Evolutionary conservation across 2,329 filamentous ascomycete genomes (phyloP).

Genomic region (Fusarium sp.): DNA sequence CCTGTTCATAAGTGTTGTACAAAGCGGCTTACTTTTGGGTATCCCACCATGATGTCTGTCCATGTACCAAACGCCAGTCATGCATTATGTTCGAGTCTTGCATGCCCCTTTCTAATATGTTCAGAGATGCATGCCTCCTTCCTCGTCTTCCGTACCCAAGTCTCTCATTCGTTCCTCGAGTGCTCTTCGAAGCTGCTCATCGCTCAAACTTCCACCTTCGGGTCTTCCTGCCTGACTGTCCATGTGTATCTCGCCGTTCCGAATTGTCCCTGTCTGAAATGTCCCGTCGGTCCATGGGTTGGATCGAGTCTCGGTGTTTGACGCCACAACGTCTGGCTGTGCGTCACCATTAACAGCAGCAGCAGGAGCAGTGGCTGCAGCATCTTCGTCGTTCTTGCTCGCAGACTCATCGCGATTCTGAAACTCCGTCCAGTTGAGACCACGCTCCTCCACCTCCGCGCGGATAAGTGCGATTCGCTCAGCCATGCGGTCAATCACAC

Average conservation of each 20-base stretch:
- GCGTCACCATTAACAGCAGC: constrained; percentile 36
- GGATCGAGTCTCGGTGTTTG: constrained; percentile 40
- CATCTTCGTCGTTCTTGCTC: constrained; percentile 47
- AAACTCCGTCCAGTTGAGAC: constrained; percentile 68
- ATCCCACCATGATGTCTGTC: constrained; percentile 35
- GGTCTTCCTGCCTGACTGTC: constrained; percentile 48
- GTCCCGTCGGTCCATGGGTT: constrained; percentile 72
- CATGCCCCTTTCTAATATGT: not conserved
- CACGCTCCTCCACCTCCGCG: constrained; percentile 71
- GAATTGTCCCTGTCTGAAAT: constrained; percentile 69
- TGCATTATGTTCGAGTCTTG: constrained; percentile 19
- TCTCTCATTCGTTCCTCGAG: constrained; percentile 66
- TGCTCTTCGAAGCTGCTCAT: constrained; percentile 68
- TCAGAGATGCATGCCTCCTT: constrained; percentile 72
- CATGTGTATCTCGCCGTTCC: constrained; percentile 62
- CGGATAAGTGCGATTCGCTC: constrained; percentile 73
- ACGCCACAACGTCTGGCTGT: constrained; percentile 1
- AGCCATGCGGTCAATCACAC: constrained; percentile 75
- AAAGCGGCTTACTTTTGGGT: constrained; percentile 32
- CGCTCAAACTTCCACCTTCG: constrained; percentile 63
- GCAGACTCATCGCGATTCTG: constrained; percentile 59
- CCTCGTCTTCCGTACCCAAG: constrained; percentile 57
- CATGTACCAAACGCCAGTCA: constrained; percentile 45
- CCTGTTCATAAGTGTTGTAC: not conserved
- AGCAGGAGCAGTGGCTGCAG: constrained; percentile 6